These are phyloP conservation scores for Lentinula aciculospora DNA, from an alignment of 768 basidiomycete species.

Conservation along the genomic window DNA sequence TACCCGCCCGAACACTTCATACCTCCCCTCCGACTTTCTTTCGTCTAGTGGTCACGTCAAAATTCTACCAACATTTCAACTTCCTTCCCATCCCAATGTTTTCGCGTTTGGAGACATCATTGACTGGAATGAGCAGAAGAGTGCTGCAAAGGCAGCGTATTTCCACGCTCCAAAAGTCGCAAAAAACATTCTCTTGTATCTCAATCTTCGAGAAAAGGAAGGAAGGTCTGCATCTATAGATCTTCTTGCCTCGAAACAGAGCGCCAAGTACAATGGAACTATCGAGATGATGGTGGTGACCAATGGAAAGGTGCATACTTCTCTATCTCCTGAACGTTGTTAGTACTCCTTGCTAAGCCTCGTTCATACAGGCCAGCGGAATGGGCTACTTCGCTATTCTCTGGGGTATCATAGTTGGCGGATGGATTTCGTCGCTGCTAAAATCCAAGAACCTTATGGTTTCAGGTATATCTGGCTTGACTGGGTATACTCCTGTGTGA, in stretches of 20 bases:
- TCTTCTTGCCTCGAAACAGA: conserved; percentile 11
- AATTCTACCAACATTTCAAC: conserved; percentile 52
- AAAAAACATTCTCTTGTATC: conserved; percentile 42
- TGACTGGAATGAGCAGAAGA: conserved; percentile 61
- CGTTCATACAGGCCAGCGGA: conserved; percentile 30
- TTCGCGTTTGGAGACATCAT: conserved; percentile 65
- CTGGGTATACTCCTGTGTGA: neutral
- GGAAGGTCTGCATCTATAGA: conserved; percentile 15
- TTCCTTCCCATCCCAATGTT: conserved; percentile 43
- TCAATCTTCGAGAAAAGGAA: conserved; percentile 27
- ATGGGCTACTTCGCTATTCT: conserved; percentile 35
- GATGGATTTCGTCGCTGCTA: conserved; percentile 32
- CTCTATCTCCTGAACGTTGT: too few relatives aligned
- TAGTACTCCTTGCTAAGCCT: neutral
- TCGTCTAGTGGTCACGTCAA: conserved; percentile 37
- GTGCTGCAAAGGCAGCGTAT: conserved; percentile 32
- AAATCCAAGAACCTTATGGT: conserved; percentile 32
- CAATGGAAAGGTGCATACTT: conserved; percentile 44
- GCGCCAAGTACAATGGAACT: conserved; percentile 39
- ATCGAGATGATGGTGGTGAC: conserved; percentile 51
- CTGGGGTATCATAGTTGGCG: conserved; percentile 43
- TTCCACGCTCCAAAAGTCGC: conserved; percentile 41
- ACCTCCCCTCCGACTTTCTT: conserved; percentile 28
- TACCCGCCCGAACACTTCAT: conserved; percentile 26
- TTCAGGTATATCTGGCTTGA: neutral